A percentile compares a stretch with the other conserved stretches of the same genome.
Conservation (phyloP, 2,329 filamentous ascomycete species). For the Colletotrichum eremochloae region DNA sequence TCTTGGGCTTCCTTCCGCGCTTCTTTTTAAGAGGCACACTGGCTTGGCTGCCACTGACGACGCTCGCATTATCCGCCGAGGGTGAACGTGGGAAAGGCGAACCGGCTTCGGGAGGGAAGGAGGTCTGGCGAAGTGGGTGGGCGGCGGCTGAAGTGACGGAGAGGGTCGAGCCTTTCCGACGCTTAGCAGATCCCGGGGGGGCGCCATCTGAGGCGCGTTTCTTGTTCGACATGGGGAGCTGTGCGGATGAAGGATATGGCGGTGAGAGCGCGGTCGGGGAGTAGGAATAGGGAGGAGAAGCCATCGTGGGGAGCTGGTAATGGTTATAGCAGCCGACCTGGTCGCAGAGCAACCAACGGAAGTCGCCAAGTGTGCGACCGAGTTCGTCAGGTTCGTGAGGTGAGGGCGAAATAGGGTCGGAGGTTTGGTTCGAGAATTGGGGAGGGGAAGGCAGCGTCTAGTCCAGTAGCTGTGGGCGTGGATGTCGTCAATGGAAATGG, state of each 20-base stretch:
- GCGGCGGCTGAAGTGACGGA: conserved; percentile 65
- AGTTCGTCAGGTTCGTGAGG: neutral
- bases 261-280: conserved; percentile 69
- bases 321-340: neutral
- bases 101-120: conserved; percentile 76
- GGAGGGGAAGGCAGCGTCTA: neutral
- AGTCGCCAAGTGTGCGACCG: neutral
- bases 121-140: conserved; percentile 84
- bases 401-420: neutral
- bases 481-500: neutral
- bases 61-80: conserved; percentile 71
- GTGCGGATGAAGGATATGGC: conserved; percentile 63
- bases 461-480: neutral
- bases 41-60: conserved; percentile 72
- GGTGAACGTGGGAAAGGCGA: conserved; percentile 74
- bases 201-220: conserved; percentile 73
- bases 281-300: conserved; percentile 67
- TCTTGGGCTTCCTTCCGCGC: conserved; percentile 72
- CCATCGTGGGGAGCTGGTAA: conserved; percentile 54
- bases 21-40: conserved; percentile 69
- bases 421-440: neutral
- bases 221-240: conserved; percentile 66
- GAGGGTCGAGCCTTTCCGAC: conserved; percentile 77
- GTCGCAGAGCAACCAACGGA: neutral
- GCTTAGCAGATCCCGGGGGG: conserved; percentile 67